Percentiles rank a stretch among this genome's conserved stretches.
Evolutionary conservation across 176 grass and related monocot genomes (phyloP).

Genomic region (Eragrostis nindensis): DNA sequence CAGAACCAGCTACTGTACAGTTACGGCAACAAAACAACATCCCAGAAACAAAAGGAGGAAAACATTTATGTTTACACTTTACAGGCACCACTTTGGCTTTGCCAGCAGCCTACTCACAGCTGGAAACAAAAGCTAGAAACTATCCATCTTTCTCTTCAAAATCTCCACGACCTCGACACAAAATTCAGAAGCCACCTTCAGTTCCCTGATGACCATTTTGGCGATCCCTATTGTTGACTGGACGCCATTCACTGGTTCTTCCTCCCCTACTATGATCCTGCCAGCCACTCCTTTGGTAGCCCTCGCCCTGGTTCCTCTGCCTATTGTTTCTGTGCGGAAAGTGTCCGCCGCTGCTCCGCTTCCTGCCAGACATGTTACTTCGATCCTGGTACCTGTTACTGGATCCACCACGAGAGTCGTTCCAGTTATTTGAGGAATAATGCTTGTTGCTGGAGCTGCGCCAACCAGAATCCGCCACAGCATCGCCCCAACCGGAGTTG

Average conservation of each 20-base stretch:
- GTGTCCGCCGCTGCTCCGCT: constrained; percentile 24
- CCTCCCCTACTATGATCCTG: constrained; percentile 11
- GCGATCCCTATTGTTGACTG: no score
- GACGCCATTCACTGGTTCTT: constrained; percentile 21
- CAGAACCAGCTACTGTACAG: no score
- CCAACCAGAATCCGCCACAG: constrained; percentile 16
- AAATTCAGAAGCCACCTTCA: neutral
- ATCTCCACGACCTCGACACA: no score
- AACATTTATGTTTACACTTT: neutral
- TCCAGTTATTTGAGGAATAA: constrained; percentile 16
- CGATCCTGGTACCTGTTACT: constrained; percentile 40
- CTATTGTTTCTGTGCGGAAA: constrained; percentile 30
- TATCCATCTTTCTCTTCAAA: no score
- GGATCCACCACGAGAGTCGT: constrained; percentile 7
- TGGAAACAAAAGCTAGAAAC: no score
- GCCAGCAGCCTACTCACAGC: no score
- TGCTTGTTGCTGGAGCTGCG: constrained; percentile 17
- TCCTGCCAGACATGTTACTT: constrained; percentile 37
- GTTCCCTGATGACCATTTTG: no score
- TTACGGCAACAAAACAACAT: no score
- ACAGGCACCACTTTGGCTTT: no score
- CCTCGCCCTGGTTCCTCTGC: constrained; percentile 32
- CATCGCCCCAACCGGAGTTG: constrained; percentile 27
- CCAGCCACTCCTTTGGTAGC: constrained; percentile 32
- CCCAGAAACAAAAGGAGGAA: no score